Evolutionary conservation across 2,329 filamentous ascomycete species (phyloP).

Genomic region (Keithomyces neogunnii): DNA sequence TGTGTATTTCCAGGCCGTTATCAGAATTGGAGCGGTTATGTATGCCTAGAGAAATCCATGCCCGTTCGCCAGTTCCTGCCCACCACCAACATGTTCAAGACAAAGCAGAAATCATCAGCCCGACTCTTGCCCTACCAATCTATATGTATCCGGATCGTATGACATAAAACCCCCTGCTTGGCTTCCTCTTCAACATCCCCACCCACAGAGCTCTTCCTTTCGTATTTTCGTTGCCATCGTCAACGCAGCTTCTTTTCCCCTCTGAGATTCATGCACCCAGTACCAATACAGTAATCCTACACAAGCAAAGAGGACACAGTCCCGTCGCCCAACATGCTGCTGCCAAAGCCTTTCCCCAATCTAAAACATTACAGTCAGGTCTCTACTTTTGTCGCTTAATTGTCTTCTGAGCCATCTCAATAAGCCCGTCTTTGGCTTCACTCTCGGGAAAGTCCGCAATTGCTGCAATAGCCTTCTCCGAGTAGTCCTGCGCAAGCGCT

Average conservation of each 20-base stretch:
- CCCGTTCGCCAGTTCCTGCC: not conserved
- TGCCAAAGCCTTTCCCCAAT: not conserved
- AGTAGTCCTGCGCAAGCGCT: constrained; percentile 82
- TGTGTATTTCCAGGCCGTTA: not conserved
- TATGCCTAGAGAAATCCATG: not conserved
- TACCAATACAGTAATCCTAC: constrained; percentile 14
- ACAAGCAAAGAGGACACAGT: constrained; percentile 4
- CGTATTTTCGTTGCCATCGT: not conserved
- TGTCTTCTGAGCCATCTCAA: constrained; percentile 92
- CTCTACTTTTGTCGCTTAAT: constrained; percentile 78
- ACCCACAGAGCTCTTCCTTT: not conserved
- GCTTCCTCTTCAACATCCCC: not conserved
- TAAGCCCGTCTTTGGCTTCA: constrained; percentile 82
- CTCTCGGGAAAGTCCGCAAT: constrained; percentile 82
- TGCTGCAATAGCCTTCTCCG: constrained; percentile 78
- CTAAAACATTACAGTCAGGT: not conserved
- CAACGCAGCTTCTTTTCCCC: not conserved
- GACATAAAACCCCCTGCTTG: not conserved
- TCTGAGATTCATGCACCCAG: not conserved
- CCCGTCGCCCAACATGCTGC: not conserved
- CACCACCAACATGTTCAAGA: not conserved
- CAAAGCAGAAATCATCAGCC: not conserved
- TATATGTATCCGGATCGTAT: constrained; percentile 4
- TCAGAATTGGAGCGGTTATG: constrained; percentile 1
- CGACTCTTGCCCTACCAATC: not conserved